Evolutionary conservation across 2,329 filamentous ascomycete species (phyloP).

Genomic region (Zasmidium citrigriseum): DNA sequence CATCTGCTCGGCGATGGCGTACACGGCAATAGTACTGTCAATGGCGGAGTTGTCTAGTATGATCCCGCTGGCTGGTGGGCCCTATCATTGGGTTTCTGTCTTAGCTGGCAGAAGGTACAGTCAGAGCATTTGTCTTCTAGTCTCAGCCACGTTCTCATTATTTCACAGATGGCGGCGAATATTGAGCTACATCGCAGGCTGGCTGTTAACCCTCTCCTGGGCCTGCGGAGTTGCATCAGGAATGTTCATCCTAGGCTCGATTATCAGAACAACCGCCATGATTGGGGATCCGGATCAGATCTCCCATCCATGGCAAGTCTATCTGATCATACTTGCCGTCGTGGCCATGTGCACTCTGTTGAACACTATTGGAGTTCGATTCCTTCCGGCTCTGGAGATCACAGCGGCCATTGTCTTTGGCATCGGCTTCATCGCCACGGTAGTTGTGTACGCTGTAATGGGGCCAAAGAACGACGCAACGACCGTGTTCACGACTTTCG

Average conservation of each 20-base stretch:
- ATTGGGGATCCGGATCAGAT: neutral
- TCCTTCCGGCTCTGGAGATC: constrained; percentile 21
- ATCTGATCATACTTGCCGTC: neutral
- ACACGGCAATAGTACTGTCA: neutral
- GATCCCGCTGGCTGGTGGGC: constrained; percentile 1
- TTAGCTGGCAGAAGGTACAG: neutral
- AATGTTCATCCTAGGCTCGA: constrained; percentile 12
- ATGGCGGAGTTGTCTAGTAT: constrained; percentile 7
- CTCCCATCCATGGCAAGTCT: neutral
- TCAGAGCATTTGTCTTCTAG: neutral
- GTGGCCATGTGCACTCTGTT: constrained; percentile 6
- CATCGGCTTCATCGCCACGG: constrained; percentile 7
- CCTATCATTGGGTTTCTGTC: constrained; percentile 4
- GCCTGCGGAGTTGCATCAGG: constrained; percentile 11
- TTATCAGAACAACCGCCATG: constrained; percentile 4
- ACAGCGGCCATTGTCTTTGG: constrained; percentile 19
- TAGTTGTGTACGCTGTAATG: constrained; percentile 7
- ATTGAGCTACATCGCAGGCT: constrained; percentile 16
- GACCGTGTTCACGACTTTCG: constrained; percentile 30
- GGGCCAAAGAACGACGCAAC: constrained; percentile 25
- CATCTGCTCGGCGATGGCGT: neutral
- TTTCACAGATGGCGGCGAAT: constrained; percentile 4
- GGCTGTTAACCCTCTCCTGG: constrained; percentile 16
- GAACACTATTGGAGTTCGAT: constrained; percentile 20
- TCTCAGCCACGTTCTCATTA: neutral